A percentile compares a stretch with the other conserved stretches of the same genome.
Evolutionary conservation across 1,284 basidiomycete species (phyloP).

Genomic region (Pholiota adiposa): DNA sequence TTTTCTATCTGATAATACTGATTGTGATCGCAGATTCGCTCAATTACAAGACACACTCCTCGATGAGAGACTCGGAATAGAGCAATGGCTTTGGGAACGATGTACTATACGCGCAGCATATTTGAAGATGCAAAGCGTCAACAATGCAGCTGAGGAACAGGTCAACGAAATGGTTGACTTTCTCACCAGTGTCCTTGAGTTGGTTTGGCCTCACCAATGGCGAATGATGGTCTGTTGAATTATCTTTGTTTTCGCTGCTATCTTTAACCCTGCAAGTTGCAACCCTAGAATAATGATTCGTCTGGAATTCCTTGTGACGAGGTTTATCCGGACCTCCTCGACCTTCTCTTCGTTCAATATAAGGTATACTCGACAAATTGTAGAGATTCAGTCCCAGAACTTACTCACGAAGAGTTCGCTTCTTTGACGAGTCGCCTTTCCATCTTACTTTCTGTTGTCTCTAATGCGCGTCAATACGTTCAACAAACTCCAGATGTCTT

Average conservation of each 20-base stretch:
- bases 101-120: background rate
- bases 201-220: background rate
- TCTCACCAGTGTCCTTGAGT: background rate
- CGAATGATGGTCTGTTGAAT: background rate
- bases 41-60: background rate
- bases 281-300: background rate
- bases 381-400: too few relatives aligned
- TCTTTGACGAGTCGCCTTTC: too few relatives aligned
- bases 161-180: background rate
- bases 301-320: background rate
- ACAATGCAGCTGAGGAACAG: background rate
- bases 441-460: too few relatives aligned
- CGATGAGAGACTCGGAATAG: background rate
- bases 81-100: background rate
- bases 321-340: background rate
- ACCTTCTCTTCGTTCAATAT: background rate
- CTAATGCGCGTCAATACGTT: too few relatives aligned
- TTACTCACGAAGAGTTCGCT: too few relatives aligned
- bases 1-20: background rate
- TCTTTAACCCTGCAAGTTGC: background rate
- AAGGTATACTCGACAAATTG: background rate
- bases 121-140: background rate
- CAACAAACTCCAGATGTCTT: too few relatives aligned
- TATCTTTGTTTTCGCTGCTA: background rate
- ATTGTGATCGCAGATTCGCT: background rate